Base-by-base conservation (phyloP, 2,329 filamentous ascomycete genomes). In the Neurospora crassa region DNA sequence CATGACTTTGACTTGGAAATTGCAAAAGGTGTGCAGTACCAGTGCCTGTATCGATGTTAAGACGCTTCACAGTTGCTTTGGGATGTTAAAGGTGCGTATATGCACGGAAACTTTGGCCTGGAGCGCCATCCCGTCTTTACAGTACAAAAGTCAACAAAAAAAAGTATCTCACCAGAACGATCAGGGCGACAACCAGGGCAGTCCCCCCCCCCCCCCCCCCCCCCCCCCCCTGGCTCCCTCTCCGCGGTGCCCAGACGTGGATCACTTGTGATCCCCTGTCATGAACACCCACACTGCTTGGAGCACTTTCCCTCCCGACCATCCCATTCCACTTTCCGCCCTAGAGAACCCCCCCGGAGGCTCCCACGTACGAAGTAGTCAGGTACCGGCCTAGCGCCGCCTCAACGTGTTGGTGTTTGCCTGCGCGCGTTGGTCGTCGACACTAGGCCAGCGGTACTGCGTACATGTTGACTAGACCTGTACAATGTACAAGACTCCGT, bases 221-320 rank as follows among this genome's bases (percentile, higher is more conserved):
- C 29, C 29, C 29, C 29, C 29, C 40, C 67, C 67, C 20, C n/a
- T n/a, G n/a, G 24, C 68, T 53, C 24, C 43, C 68, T 53, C 43
- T 69, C 42, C 43, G 45, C 42, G 43, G 68, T 53, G 68, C 68
- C 68, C 45, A 63, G 53, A 63, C 53, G 53, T 63, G 53, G 53
- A 53, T 69, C 45, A 43, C 68, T 69, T 29, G 43, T 34, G 45
- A 69, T 29, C 34, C 53, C 29, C 14, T 37, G 67, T 40, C 67
- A 20, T 53, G 42, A 59, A 43, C 68, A 41, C 53, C 53, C 53
- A 63, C 53, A 63, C 24, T 63, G 53, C 53, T 63, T 34, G 34
- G 53, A 34, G 14, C 24, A 34, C 24, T 63, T 63, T 63, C 53
- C 53, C 29, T 63, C 53, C 24, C 53, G 53, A 24, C 29, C 53